phyloP scores from a whole-genome alignment of 1,139 yeast species.

The Kodamaea suecica region DNA sequence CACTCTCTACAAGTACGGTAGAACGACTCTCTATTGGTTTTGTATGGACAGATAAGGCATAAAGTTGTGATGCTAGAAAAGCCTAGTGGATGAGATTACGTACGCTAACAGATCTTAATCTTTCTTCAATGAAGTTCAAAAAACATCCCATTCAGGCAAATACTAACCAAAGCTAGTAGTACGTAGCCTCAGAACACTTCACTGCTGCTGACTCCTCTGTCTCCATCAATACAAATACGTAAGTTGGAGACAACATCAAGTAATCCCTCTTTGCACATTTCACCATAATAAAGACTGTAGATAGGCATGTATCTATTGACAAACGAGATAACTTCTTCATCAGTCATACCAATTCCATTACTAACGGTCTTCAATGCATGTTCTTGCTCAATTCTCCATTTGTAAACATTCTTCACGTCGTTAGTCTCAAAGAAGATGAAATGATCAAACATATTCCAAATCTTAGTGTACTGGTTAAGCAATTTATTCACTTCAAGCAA shows the following conservation, averaged over 20 bases:
- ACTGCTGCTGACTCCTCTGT: constrained; percentile 7
- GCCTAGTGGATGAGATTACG: too few relatives aligned
- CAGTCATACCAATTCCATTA: constrained; percentile 77
- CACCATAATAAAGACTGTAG: constrained; percentile 64
- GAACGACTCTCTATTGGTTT: too few relatives aligned
- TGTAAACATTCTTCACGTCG: constrained; percentile 59
- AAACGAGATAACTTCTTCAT: constrained; percentile 60
- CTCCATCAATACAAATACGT: constrained; percentile 10
- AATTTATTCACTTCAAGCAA: constrained; percentile 46
- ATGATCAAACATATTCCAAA: constrained; percentile 60
- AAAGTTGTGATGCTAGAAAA: too few relatives aligned
- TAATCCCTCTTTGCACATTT: constrained; percentile 26
- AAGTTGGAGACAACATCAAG: constrained; percentile 7
- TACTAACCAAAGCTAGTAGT: too few relatives aligned
- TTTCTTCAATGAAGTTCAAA: too few relatives aligned
- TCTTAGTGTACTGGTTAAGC: constrained; percentile 45
- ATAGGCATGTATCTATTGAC: constrained; percentile 86
- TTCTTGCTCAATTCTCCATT: constrained; percentile 88
- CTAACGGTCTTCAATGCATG: constrained; percentile 49
- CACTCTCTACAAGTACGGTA: too few relatives aligned
- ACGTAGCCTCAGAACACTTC: background rate
- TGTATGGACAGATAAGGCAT: too few relatives aligned
- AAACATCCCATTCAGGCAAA: too few relatives aligned
- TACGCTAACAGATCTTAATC: too few relatives aligned
- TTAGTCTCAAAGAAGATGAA: constrained; percentile 64